These are phyloP conservation scores for Heliamphora exappendiculata DNA, from an alignment of 148 eudicot genomes.

Conservation along the genomic window DNA sequence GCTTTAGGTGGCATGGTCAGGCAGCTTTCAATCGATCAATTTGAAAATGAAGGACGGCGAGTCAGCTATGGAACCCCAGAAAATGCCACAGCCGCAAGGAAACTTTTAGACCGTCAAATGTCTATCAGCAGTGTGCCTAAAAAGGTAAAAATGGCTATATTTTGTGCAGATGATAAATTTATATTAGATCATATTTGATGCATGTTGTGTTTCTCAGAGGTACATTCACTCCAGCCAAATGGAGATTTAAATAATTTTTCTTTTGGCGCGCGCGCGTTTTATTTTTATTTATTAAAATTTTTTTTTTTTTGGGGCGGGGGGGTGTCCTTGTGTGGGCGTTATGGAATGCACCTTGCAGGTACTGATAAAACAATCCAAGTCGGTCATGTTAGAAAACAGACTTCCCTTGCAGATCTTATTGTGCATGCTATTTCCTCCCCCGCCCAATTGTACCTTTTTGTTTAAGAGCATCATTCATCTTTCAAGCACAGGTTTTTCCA, in stretches of 20 bases:
- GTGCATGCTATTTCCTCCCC: neutral
- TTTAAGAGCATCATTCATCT: too few species aligned
- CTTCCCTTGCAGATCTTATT: neutral
- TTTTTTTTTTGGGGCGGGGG: too few species aligned
- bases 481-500: too few species aligned
- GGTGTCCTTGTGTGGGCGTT: neutral
- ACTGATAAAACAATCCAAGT: neutral
- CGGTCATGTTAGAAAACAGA: neutral
- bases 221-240: too few species aligned
- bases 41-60: slow-evolving; percentile 97
- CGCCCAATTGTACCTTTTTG: neutral
- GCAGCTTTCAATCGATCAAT: slow-evolving; percentile 94
- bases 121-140: slow-evolving; percentile 89
- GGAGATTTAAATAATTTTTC: too few species aligned
- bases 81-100: slow-evolving; percentile 91
- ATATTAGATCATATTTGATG: neutral
- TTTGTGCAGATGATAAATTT: neutral
- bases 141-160: slow-evolving; percentile 47
- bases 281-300: neutral
- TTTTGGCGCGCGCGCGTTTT: too few species aligned
- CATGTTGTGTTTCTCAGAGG: neutral
- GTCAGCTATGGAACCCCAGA: slow-evolving; percentile 98
- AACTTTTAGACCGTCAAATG: slow-evolving; percentile 92
- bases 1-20: slow-evolving; percentile 98
- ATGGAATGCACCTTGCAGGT: neutral